Conservation (phyloP, 805 yeast genomes). For the Spathaspora hagerdaliae region DNA sequence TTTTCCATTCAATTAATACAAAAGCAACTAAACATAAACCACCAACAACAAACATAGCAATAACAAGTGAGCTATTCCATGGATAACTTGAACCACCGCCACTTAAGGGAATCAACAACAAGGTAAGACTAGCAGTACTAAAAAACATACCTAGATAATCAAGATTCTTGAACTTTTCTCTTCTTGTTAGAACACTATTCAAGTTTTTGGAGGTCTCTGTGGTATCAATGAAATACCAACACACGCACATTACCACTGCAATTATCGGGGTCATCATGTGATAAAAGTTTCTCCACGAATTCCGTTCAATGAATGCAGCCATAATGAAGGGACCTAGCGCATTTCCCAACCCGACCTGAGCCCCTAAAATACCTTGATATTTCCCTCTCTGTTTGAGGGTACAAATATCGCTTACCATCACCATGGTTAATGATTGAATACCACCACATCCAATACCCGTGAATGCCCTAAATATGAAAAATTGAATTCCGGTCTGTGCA, state of each 20-base stretch:
- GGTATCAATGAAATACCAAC: slow-evolving; percentile 28
- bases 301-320: slow-evolving; percentile 42
- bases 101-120: slow-evolving; percentile 46
- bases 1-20: slow-evolving; percentile 35
- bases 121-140: slow-evolving; percentile 39
- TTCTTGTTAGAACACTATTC: slow-evolving; percentile 18
- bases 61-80: slow-evolving; percentile 54
- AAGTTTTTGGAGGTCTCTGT: slow-evolving; percentile 26
- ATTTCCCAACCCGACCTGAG: slow-evolving; percentile 49
- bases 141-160: slow-evolving; percentile 50
- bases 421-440: slow-evolving; percentile 46
- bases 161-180: slow-evolving; percentile 36
- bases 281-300: slow-evolving; percentile 54
- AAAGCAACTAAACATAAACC: slow-evolving; percentile 34
- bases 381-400: slow-evolving; percentile 52
- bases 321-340: slow-evolving; percentile 55
- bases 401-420: slow-evolving; percentile 51
- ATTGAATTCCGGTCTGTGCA: slow-evolving; percentile 44
- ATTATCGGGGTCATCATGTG: slow-evolving; percentile 44
- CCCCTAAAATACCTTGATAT: slow-evolving; percentile 54
- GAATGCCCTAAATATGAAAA: slow-evolving; percentile 49
- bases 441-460: slow-evolving; percentile 59
- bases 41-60: slow-evolving; percentile 47
- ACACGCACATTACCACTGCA: slow-evolving; percentile 20
- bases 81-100: slow-evolving; percentile 51